These are phyloP conservation scores for Colletotrichum sp. DNA, from an alignment of 2,329 filamentous ascomycete genomes.

Conservation along the genomic window DNA sequence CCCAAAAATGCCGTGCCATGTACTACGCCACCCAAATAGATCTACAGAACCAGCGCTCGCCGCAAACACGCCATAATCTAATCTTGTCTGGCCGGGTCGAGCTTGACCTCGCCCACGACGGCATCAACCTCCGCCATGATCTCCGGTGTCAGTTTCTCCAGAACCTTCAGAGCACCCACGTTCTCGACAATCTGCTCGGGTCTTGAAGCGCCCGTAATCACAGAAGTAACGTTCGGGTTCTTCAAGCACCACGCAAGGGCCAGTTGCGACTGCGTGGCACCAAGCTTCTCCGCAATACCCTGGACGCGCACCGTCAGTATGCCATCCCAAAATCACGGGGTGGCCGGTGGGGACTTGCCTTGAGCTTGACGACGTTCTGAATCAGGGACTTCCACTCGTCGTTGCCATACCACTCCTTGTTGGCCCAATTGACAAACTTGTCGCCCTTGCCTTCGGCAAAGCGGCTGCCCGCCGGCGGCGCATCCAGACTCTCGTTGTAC, in stretches of 20 bases:
- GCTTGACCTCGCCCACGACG: constrained; percentile 29
- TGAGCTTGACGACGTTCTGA: constrained; percentile 48
- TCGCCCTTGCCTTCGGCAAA: constrained; percentile 59
- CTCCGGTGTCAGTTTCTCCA: constrained; percentile 54
- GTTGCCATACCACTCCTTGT: constrained; percentile 57
- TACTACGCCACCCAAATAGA: not conserved
- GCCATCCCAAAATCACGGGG: not conserved
- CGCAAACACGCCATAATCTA: constrained; percentile 7
- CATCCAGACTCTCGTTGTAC: constrained; percentile 61
- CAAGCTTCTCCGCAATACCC: constrained; percentile 62
- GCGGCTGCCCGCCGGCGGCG: constrained; percentile 60
- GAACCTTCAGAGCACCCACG: constrained; percentile 47
- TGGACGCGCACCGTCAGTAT: constrained; percentile 24
- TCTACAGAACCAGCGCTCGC: not conserved
- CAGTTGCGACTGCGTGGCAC: constrained; percentile 54
- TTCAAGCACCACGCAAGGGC: constrained; percentile 59
- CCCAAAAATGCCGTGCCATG: not conserved
- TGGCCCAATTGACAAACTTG: constrained; percentile 58
- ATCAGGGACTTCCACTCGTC: constrained; percentile 59
- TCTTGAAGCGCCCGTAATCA: constrained; percentile 57
- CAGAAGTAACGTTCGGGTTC: constrained; percentile 57
- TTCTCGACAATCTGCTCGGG: constrained; percentile 59
- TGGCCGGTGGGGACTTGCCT: constrained; percentile 23
- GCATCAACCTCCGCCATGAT: constrained; percentile 56
- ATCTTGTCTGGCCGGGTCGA: constrained; percentile 24